A percentile compares a stretch with the other conserved stretches of the same genome.
Conservation (phyloP, 306 rosid species). For the Spatholobus suberectus region DNA sequence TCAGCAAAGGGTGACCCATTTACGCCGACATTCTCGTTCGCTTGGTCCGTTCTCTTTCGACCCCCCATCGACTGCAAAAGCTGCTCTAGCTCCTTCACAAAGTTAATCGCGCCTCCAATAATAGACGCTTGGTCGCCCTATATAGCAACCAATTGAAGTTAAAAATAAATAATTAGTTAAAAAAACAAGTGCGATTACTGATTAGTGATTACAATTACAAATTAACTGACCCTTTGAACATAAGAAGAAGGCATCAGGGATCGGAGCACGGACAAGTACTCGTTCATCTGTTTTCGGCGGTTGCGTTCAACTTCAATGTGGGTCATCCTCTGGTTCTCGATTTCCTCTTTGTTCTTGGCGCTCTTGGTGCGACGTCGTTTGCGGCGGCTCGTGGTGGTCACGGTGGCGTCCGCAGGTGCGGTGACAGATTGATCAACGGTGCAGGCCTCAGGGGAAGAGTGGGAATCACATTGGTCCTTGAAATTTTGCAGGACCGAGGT, state of each 20-base stretch:
- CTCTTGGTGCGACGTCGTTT: conserved; percentile 74
- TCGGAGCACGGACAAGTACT: conserved; percentile 76
- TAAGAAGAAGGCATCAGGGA: conserved; percentile 92
- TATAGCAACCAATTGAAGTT: background rate
- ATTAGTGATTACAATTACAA: background rate
- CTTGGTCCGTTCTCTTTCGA: conserved; percentile 39
- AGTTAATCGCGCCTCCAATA: conserved; percentile 93
- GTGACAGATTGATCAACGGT: conserved; percentile 17
- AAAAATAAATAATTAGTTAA: background rate
- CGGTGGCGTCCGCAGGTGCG: conserved; percentile 14
- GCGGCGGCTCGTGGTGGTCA: conserved; percentile 43
- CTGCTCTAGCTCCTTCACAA: conserved; percentile 91
- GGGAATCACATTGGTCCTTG: conserved; percentile 44
- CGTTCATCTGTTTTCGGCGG: conserved; percentile 91
- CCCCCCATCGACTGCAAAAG: conserved; percentile 68
- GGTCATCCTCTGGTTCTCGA: conserved; percentile 91
- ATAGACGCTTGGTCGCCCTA: conserved; percentile 98
- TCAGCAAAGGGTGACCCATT: conserved; percentile 56
- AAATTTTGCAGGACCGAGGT: conserved; percentile 33
- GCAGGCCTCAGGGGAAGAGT: conserved; percentile 51
- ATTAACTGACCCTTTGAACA: conserved; percentile 76
- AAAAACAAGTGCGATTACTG: background rate
- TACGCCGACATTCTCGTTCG: background rate
- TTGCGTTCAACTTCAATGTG: conserved; percentile 96
- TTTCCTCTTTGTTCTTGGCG: conserved; percentile 77